Base-by-base conservation (phyloP, 2,329 filamentous ascomycete genomes). In the Talaromyces verruculosus region DNA sequence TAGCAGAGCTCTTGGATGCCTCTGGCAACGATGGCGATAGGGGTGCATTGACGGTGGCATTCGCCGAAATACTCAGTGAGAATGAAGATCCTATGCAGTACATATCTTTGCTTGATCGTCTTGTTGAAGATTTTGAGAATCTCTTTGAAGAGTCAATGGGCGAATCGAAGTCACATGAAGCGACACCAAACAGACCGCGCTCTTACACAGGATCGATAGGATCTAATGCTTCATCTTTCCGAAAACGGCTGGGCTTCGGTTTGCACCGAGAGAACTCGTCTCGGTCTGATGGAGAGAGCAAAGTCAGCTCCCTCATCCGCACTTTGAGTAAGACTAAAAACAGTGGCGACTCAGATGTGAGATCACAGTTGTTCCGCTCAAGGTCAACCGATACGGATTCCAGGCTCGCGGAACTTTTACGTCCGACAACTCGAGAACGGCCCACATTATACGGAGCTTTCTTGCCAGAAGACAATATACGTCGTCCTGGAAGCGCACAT, bases 11-110 rank as follows among this genome's bases (percentile, higher is more conserved):
- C 35, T 85, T 97, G 6, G 93, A 96, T 69, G 93, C 92, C 2
- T 97, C 93, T 70, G 89, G 89, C 61, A 97, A 96, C 72, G 94
- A 97, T 74, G 91, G 92, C 37, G 94, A 97, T 75, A 87, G 93
- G 58, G 94, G 94, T 59, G 91, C 92, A 25, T 80, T 98, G 71
- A 97, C 93, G 0, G 87, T 92, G 53, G 91, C 92, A 0, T 97
- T 98, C 80, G 89, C 93, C 0, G 93, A 97, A 75, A 84, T 97
- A 61, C 82, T 98, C 6, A 90, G 95, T 1, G 86, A 88, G 4
- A 89, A 93, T 66, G 90, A 89, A 6, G 88, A 89, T 67, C 88
- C 93, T 1, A 88, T 91, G 67, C 87, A 93, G 68, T 95, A 94
- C 75, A 93, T 97, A 71, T 95, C 94, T 64, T 81, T 97, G 15